Conservation (phyloP, 768 basidiomycete species). For the Pisolithus tinctorius region DNA sequence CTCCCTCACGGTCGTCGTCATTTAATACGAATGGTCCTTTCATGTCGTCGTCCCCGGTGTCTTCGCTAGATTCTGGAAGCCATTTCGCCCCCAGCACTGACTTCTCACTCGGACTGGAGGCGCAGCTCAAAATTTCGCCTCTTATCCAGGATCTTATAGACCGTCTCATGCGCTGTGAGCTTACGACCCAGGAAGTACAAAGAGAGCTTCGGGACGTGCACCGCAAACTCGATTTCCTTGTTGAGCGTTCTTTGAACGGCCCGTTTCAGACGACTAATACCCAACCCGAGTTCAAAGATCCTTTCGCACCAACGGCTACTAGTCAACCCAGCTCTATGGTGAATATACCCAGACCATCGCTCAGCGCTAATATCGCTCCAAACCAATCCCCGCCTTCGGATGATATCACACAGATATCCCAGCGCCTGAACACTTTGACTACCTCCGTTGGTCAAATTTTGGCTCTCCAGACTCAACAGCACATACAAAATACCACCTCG, state of each 20-base stretch:
- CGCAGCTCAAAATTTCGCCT: conserved; percentile 70
- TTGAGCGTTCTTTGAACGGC: conserved; percentile 53
- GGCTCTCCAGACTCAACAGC: conserved; percentile 69
- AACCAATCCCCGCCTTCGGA: conserved; percentile 63
- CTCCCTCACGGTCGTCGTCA: conserved; percentile 33
- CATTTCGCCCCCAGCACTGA: conserved; percentile 49
- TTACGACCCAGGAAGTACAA: conserved; percentile 63
- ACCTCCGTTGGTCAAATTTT: conserved; percentile 83
- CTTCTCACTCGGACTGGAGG: conserved; percentile 49
- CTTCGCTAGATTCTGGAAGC: conserved; percentile 70
- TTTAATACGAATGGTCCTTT: conserved; percentile 40
- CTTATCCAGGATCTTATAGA: conserved; percentile 71
- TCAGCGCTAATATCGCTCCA: conserved; percentile 61
- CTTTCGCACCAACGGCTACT: conserved; percentile 47
- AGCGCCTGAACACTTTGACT: conserved; percentile 71
- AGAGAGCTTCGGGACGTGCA: conserved; percentile 67
- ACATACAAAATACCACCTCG: conserved; percentile 42
- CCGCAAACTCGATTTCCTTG: conserved; percentile 69
- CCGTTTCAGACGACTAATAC: conserved; percentile 14
- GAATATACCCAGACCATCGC: conserved; percentile 52
- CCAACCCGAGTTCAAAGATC: conserved; percentile 79
- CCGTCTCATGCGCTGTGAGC: conserved; percentile 66
- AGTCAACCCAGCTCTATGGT: conserved; percentile 28
- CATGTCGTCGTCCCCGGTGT: conserved; percentile 68
- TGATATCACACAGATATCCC: conserved; percentile 70